Base-by-base conservation (phyloP, 202 grass and related monocot species). In the Panicum hallii region DNA sequence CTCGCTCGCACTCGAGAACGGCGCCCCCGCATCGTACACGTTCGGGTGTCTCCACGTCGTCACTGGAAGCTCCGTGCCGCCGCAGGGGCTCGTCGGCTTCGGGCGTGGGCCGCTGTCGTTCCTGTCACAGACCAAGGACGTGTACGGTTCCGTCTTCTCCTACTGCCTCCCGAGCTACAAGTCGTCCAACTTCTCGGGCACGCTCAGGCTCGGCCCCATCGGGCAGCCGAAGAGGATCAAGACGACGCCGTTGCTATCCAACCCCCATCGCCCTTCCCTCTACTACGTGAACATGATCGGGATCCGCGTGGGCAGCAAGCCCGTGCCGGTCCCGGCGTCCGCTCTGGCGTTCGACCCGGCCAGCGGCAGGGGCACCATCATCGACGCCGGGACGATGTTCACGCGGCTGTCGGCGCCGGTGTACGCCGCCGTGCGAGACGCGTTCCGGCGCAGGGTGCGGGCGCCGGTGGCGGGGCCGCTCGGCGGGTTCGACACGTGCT, bases 401-500 rank as follows among this genome's bases (percentile, higher is more conserved):
- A 95, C 95, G 43, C 85, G 68, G 50, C 83, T 98, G 62, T 79
- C 89, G 5, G 26, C 40, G 0, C 89, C 95, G 19, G 95, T 80
- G 52, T 98, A 95, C 79, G 76, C 83, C 34, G 95, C 87, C 6
- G 61, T 98, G 47, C 89, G 95, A 61, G 90, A 98, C 63, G 90
- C 85, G 63, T 97, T 97, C 89, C 82, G 95, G 26, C 73, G 69
- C 19, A 79, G 77, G 72, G 83, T 87, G 15, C 72, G 54, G 11
- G 77, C 87, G n/a, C 77, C 89, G 0, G 40, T 85, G 70, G 83
- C 75, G 1, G 80, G 22, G 1, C 78, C 89, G 42, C 87, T 94
- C 9, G 95, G 95, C 0, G 92, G 95, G 46, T 95, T 98, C 63
- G 92, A 98, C 80, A 98, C 95, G 23, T 98, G 95, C 75, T 98